Percentiles rank a stretch among this genome's conserved stretches.
These are phyloP conservation scores for Ceriops zippeliana DNA, from an alignment of 345 rosid genomes.

Conservation along the genomic window DNA sequence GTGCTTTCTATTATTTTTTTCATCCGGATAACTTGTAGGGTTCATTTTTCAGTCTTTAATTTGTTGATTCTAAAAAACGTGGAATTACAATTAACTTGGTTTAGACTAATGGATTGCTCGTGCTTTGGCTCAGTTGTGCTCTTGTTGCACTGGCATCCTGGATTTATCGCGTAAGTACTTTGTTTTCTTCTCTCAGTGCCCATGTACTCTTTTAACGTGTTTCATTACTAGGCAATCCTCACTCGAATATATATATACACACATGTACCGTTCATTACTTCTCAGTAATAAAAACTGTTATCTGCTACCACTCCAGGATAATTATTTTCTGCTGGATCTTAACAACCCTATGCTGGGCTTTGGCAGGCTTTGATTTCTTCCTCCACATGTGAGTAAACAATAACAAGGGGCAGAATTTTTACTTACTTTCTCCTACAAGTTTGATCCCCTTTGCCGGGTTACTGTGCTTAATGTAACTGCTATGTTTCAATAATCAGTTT, in stretches of 20 bases:
- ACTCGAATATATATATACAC: too few species aligned
- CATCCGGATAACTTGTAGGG: background rate
- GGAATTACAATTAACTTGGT: background rate
- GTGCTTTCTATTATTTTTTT: background rate
- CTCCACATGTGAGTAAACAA: slow-evolving; percentile 47
- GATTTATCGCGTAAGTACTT: slow-evolving; percentile 41
- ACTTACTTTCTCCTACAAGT: background rate
- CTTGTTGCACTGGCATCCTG: slow-evolving; percentile 62
- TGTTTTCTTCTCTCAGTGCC: background rate
- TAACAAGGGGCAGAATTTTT: background rate
- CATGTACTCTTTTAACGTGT: background rate
- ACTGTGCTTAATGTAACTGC: background rate
- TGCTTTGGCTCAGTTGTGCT: slow-evolving; percentile 44
- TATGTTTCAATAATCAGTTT: slow-evolving; percentile 37
- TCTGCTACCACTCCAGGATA: slow-evolving; percentile 39
- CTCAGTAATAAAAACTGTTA: too few species aligned
- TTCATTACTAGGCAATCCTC: background rate
- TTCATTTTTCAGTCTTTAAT: background rate
- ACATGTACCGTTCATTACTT: too few species aligned
- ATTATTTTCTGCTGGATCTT: slow-evolving; percentile 65
- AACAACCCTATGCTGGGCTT: slow-evolving; percentile 51
- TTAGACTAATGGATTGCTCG: slow-evolving; percentile 12
- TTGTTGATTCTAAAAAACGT: slow-evolving; percentile 5
- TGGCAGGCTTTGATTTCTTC: slow-evolving; percentile 66
- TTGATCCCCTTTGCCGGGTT: slow-evolving; percentile 1